Conservation (phyloP, 139 green algal genomes). For the Nannochloris sp. region DNA sequence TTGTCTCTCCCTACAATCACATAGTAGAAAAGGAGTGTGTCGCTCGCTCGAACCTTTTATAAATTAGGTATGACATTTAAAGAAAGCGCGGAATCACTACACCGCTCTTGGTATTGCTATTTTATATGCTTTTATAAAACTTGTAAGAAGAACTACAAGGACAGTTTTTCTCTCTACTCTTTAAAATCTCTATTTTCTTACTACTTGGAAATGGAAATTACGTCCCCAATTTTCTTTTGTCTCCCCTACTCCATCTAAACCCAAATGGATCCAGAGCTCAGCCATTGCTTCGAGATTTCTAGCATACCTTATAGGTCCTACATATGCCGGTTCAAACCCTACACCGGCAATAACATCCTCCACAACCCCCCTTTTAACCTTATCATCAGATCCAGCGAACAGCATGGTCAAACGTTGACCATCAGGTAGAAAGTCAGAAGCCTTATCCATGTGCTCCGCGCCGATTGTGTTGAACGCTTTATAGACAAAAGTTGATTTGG, state of each 20-base stretch:
- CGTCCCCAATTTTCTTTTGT: slow-evolving; percentile 1
- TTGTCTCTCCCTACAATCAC: no score
- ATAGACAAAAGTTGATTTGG: slow-evolving; percentile 11
- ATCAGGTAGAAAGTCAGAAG: slow-evolving; percentile 5
- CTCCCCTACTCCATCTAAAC: neutral
- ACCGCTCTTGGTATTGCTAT: no score
- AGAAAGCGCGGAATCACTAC: no score
- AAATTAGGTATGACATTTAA: no score
- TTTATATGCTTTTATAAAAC: no score
- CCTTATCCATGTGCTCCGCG: slow-evolving; percentile 11
- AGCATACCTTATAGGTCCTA: slow-evolving; percentile 31
- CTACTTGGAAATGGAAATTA: slow-evolving; percentile 18
- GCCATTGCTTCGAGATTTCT: slow-evolving; percentile 35
- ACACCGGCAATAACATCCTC: slow-evolving; percentile 11
- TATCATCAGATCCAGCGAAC: slow-evolving; percentile 12
- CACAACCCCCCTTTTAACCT: neutral
- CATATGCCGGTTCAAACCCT: slow-evolving; percentile 24
- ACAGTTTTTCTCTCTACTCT: no score
- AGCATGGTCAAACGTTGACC: slow-evolving; percentile 27
- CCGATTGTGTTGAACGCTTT: slow-evolving; percentile 21
- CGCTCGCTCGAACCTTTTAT: no score
- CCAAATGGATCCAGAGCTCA: slow-evolving; percentile 36
- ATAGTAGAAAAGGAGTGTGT: no score
- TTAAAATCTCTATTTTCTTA: neutral
- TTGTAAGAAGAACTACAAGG: no score